Evolutionary conservation across 768 basidiomycete species (phyloP).

Genomic region (Suillus weaverae): DNA sequence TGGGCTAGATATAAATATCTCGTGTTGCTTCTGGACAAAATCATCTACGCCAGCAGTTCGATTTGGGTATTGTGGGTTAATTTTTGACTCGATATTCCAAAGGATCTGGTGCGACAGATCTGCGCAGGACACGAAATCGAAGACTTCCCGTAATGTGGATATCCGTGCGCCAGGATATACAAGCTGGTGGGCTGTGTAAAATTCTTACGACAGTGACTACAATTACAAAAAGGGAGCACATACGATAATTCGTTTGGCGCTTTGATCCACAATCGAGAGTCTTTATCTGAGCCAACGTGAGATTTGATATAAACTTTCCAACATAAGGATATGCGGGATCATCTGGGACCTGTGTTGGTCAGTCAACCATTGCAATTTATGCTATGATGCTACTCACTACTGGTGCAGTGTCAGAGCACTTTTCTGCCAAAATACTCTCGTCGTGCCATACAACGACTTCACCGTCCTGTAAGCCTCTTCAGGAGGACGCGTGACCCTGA

Average conservation of each 20-base stretch:
- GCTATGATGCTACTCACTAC: conserved; percentile 41
- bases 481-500: conserved; percentile 6
- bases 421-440: conserved; percentile 57
- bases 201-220: conserved; percentile 5
- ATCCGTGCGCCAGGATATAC: conserved; percentile 69
- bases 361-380: conserved; percentile 2
- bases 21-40: conserved; percentile 64
- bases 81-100: conserved; percentile 83
- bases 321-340: conserved; percentile 74
- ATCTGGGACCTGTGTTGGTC: conserved; percentile 40
- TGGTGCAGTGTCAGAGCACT: conserved; percentile 70
- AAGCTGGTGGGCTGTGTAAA: conserved; percentile 53
- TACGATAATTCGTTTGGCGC: conserved; percentile 59
- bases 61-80: conserved; percentile 54
- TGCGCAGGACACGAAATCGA: conserved; percentile 72
- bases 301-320: conserved; percentile 73
- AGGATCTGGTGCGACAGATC: conserved; percentile 60
- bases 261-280: conserved; percentile 80
- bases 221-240: conserved; percentile 19
- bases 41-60: conserved; percentile 54
- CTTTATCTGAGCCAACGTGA: conserved; percentile 77
- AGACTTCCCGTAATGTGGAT: conserved; percentile 71
- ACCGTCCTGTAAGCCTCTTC: conserved; percentile 53
- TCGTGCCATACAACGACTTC: conserved; percentile 83
- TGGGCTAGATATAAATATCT: conserved; percentile 55